Conservation (phyloP, 257 asterid genomes). For the Nicotiana attenuata region DNA sequence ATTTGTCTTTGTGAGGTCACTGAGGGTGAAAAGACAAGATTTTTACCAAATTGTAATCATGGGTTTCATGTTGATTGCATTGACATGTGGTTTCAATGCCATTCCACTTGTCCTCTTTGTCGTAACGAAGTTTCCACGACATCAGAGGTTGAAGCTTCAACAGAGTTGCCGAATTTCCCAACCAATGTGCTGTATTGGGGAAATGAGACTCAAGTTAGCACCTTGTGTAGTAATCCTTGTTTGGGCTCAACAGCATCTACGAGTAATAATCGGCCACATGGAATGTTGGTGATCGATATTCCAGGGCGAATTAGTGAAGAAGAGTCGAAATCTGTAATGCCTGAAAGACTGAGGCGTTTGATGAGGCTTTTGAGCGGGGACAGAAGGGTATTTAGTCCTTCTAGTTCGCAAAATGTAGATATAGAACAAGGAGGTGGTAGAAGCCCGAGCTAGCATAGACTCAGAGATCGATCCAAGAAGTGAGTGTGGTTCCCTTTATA, state of each 20-base stretch:
- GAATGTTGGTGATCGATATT: slow-evolving; percentile 12
- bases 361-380: slow-evolving; percentile 22
- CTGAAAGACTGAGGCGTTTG: slow-evolving; percentile 15
- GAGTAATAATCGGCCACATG: neutral
- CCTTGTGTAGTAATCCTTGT: slow-evolving; percentile 8
- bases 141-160: neutral
- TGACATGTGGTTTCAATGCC: slow-evolving; percentile 14
- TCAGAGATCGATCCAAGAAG: neutral
- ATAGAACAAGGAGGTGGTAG: slow-evolving; percentile 12
- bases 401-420: slow-evolving; percentile 8
- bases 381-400: slow-evolving; percentile 1
- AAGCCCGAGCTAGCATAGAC: neutral
- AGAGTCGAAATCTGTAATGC: slow-evolving; percentile 10
- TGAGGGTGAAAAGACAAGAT: slow-evolving; percentile 7
- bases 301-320: slow-evolving; percentile 8
- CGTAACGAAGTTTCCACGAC: neutral
- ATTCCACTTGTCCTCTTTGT: slow-evolving; percentile 16
- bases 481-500: neutral
- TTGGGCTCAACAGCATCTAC: slow-evolving; percentile 7
- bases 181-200: slow-evolving; percentile 25
- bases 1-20: slow-evolving; percentile 9
- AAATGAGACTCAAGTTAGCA: slow-evolving; percentile 19
- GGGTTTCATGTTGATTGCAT: slow-evolving; percentile 14
- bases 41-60: slow-evolving; percentile 13
- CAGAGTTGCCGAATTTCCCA: slow-evolving; percentile 12